Evolutionary conservation across 2,329 filamentous ascomycete genomes (phyloP).

Genomic region (Aspergillus novoparasiticus): DNA sequence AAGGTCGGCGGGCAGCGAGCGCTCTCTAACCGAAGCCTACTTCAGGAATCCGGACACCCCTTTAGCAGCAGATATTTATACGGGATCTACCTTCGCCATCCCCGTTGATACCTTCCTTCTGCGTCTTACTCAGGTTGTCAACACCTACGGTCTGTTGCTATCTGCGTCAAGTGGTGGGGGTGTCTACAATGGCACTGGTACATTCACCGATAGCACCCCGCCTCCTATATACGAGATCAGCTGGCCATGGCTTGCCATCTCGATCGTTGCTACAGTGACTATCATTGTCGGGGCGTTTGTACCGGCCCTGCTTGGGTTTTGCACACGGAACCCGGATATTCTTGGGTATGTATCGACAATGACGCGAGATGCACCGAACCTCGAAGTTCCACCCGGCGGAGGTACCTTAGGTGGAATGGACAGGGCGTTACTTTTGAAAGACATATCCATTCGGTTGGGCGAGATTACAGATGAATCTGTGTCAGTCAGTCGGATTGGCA

Average conservation of each 20-base stretch:
- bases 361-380: background rate
- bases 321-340: constrained; percentile 6
- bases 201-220: background rate
- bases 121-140: constrained; percentile 3
- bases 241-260: background rate
- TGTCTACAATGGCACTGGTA: background rate
- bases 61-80: background rate
- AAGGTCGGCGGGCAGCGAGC: no score
- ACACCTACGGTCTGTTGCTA: background rate
- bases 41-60: constrained; percentile 1
- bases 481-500: no score
- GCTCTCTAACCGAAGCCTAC: background rate
- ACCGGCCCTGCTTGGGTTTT: background rate
- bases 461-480: background rate
- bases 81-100: background rate
- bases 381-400: constrained; percentile 3
- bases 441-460: background rate
- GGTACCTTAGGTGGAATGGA: constrained; percentile 2
- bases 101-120: background rate
- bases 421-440: background rate
- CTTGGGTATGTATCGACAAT: constrained; percentile 8
- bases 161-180: background rate
- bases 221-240: background rate
- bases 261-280: background rate
- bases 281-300: background rate